Evolutionary conservation across 2,329 filamentous ascomycete genomes (phyloP).

Genomic region (Pleurostoma richardsiae): DNA sequence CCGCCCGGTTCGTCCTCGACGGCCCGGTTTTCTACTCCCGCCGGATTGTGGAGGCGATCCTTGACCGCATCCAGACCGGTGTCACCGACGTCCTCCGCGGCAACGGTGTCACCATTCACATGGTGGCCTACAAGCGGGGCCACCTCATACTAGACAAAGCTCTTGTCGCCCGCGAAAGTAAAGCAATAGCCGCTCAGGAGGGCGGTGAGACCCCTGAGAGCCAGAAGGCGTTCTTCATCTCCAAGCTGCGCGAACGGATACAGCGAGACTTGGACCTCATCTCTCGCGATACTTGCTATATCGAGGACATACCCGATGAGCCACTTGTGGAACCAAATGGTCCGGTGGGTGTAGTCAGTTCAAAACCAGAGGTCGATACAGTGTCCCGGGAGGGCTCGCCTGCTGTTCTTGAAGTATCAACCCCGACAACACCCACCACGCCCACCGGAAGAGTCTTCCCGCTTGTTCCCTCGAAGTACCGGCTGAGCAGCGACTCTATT

Average conservation of each 20-base stretch:
- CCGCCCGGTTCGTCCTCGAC: constrained; percentile 37
- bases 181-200: constrained; percentile 12
- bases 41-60: constrained; percentile 39
- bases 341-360: neutral
- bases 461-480: constrained; percentile 12
- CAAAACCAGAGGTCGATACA: neutral
- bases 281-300: constrained; percentile 44
- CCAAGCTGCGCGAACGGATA: constrained; percentile 37
- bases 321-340: constrained; percentile 4
- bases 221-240: constrained; percentile 24
- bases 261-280: constrained; percentile 42
- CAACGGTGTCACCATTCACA: constrained; percentile 38
- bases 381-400: constrained; percentile 2
- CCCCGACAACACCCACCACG: neutral
- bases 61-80: constrained; percentile 46
- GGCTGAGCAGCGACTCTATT: neutral
- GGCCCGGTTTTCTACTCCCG: constrained; percentile 35
- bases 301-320: constrained; percentile 28
- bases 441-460: constrained; percentile 12
- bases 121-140: constrained; percentile 46
- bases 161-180: constrained; percentile 32
- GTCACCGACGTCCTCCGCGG: constrained; percentile 42
- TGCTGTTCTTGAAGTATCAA: neutral
- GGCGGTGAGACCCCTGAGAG: neutral
- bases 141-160: constrained; percentile 48